Evolutionary conservation across 306 rosid genomes (phyloP).

Genomic region (Benincasa hispida): DNA sequence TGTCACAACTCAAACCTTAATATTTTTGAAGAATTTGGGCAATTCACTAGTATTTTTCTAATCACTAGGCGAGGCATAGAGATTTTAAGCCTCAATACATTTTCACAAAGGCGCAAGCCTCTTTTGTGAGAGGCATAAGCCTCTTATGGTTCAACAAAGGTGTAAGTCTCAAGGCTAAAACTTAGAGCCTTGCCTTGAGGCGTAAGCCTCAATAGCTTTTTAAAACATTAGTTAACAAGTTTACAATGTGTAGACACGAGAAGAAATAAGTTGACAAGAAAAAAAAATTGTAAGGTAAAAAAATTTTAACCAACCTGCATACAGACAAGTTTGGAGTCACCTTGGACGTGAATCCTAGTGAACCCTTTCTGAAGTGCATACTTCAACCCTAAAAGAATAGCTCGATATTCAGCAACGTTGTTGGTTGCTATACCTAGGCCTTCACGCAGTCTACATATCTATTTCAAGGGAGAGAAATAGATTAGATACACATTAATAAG

Average conservation of each 20-base stretch:
- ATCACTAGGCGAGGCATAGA: too few species aligned
- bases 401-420: conserved; percentile 95
- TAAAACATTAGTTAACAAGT: too few species aligned
- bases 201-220: too few species aligned
- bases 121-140: too few species aligned
- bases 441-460: conserved; percentile 81
- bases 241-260: not conserved
- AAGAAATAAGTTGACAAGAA: not conserved
- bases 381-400: conserved; percentile 71
- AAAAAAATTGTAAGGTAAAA: not conserved
- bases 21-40: too few species aligned
- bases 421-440: conserved; percentile 66
- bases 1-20: too few species aligned
- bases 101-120: too few species aligned
- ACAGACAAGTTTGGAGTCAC: conserved; percentile 95
- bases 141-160: too few species aligned
- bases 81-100: too few species aligned
- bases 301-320: conserved; percentile 58
- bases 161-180: too few species aligned
- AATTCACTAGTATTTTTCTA: too few species aligned
- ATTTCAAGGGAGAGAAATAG: conserved; percentile 12
- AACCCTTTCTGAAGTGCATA: conserved; percentile 77
- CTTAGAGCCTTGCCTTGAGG: too few species aligned
- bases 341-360: conserved; percentile 41
- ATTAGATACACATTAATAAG: not conserved